Conservation (phyloP, 1,139 yeast species). For the Suhomyces wounanorum region DNA sequence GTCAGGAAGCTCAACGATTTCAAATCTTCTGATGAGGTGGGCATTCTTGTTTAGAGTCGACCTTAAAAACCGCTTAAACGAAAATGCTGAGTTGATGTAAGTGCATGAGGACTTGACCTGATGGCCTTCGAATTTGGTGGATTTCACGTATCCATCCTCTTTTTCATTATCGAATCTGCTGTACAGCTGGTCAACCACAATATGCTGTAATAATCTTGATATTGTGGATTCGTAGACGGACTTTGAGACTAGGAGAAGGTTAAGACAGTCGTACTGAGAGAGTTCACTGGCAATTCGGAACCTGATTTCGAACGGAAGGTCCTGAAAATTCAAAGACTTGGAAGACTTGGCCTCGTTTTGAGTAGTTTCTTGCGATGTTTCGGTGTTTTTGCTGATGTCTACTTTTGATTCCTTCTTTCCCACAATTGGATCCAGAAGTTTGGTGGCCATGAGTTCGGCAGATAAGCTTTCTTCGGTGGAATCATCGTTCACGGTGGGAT, state of each 20-base stretch:
- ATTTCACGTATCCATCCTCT: conserved; percentile 17
- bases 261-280: conserved; percentile 45
- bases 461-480: neutral
- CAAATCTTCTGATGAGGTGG: conserved; percentile 22
- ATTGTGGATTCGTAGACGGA: conserved; percentile 32
- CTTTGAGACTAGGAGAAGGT: conserved; percentile 33
- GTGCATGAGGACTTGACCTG: conserved; percentile 21
- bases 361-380: too few species aligned
- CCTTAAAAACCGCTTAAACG: conserved; percentile 32
- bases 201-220: conserved; percentile 38
- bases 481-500: neutral
- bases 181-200: conserved; percentile 41
- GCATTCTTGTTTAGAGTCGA: neutral
- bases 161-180: conserved; percentile 39
- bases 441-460: neutral
- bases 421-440: neutral
- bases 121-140: conserved; percentile 2
- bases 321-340: conserved; percentile 17
- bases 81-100: conserved; percentile 38
- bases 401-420: neutral
- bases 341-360: neutral
- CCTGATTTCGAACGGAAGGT: conserved; percentile 43
- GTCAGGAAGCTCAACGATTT: conserved; percentile 36
- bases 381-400: too few species aligned
- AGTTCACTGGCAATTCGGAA: conserved; percentile 33